phyloP scores from a whole-genome alignment of 2,329 filamentous ascomycete species.

The Alternaria longipes region DNA sequence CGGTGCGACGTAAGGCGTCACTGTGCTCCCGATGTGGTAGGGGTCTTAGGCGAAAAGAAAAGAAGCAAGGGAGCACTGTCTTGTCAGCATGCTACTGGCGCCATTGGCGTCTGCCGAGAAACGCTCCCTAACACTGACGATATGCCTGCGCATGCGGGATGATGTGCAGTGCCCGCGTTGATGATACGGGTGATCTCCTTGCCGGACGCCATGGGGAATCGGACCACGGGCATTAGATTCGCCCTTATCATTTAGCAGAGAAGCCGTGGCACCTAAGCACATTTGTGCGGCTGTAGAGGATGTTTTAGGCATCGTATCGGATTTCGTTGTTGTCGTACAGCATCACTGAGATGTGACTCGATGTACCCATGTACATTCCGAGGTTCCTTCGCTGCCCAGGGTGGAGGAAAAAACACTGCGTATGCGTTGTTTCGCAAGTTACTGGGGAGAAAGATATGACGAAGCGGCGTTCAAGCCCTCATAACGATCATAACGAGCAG shows the following conservation, averaged over 20 bases:
- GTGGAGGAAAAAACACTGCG: conserved; percentile 22
- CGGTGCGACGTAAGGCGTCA: conserved; percentile 31
- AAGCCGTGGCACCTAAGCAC: conserved; percentile 40
- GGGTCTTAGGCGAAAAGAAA: conserved; percentile 40
- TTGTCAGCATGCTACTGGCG: conserved; percentile 41
- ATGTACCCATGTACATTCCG: conserved; percentile 28
- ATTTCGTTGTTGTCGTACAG: conserved; percentile 37
- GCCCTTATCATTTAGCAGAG: conserved; percentile 41
- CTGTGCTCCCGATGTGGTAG: conserved; percentile 30
- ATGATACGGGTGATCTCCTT: conserved; percentile 26
- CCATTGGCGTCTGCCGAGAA: conserved; percentile 39
- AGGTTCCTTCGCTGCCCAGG: conserved; percentile 22
- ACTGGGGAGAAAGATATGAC: conserved; percentile 8
- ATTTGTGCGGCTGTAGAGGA: conserved; percentile 35
- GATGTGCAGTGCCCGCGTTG: conserved; percentile 29
- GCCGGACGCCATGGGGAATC: conserved; percentile 31
- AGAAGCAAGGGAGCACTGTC: conserved; percentile 44
- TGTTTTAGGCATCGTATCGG: conserved; percentile 31
- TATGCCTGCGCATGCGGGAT: conserved; percentile 39
- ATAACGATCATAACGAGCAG: conserved; percentile 17
- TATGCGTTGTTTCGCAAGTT: conserved; percentile 22
- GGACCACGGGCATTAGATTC: conserved; percentile 41
- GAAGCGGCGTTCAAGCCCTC: conserved; percentile 7
- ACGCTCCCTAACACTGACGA: conserved; percentile 40
- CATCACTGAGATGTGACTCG: conserved; percentile 46